Evolutionary conservation across 495 filamentous ascomycete species (phyloP).

Genomic region (Hypoxylon intermedium): DNA sequence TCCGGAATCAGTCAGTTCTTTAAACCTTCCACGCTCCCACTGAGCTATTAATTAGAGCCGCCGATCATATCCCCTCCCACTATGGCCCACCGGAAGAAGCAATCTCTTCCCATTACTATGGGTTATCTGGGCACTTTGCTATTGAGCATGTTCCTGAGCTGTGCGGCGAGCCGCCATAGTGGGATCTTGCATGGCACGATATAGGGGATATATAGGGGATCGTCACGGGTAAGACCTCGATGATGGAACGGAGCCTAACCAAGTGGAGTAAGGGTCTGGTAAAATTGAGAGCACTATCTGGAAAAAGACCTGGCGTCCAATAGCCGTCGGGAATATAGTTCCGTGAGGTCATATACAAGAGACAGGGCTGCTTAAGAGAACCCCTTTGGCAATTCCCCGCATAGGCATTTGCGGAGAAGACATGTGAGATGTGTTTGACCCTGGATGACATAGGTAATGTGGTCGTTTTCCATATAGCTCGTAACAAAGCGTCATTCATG

Average conservation of each 20-base stretch:
- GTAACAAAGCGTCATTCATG: not conserved
- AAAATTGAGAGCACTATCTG: constrained; percentile 38
- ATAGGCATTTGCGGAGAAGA: constrained; percentile 19
- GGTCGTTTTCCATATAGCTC: not conserved
- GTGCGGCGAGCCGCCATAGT: constrained; percentile 15
- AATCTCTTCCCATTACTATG: constrained; percentile 25
- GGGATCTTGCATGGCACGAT: constrained; percentile 23
- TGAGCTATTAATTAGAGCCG: constrained; percentile 9
- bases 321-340: constrained; percentile 32
- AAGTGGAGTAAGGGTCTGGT: constrained; percentile 31
- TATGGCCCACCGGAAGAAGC: constrained; percentile 27
- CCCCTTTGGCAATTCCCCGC: constrained; percentile 16
- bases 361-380: not conserved
- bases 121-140: constrained; percentile 24
- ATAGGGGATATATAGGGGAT: constrained; percentile 26
- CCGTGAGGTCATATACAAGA: constrained; percentile 35
- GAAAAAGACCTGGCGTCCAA: constrained; percentile 36
- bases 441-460: too few relatives aligned
- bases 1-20: constrained; percentile 14
- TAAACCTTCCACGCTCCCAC: constrained; percentile 11
- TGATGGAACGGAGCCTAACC: constrained; percentile 29
- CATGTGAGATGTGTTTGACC: not conserved
- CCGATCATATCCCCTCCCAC: constrained; percentile 22
- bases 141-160: not conserved
- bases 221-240: constrained; percentile 19